Conservation (phyloP, 371 early-diverging fungal genomes). For the Rhizopus arrhizus region DNA sequence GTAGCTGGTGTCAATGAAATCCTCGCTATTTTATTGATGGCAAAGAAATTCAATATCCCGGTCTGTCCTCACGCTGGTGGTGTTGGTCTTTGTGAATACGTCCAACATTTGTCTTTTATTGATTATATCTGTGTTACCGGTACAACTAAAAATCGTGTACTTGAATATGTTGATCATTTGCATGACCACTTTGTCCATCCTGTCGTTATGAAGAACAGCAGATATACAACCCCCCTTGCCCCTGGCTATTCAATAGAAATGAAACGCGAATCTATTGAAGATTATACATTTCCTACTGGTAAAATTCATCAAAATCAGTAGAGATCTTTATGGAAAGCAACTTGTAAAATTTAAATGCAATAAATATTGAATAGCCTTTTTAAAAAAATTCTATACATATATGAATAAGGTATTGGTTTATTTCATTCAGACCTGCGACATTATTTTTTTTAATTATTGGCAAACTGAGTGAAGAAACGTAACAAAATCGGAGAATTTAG, state of each 20-base stretch:
- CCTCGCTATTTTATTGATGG: slow-evolving; percentile 54
- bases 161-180: slow-evolving; percentile 56
- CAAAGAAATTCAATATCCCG: slow-evolving; percentile 53
- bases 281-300: slow-evolving; percentile 51
- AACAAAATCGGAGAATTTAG: too few species aligned
- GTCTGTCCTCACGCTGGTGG: slow-evolving; percentile 57
- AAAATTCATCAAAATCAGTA: slow-evolving; percentile 27
- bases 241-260: slow-evolving; percentile 55
- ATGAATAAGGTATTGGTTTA: too few species aligned
- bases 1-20: slow-evolving; percentile 56
- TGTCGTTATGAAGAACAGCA: slow-evolving; percentile 47
- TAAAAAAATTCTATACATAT: too few species aligned
- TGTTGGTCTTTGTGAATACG: slow-evolving; percentile 54
- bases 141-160: slow-evolving; percentile 45
- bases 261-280: slow-evolving; percentile 53
- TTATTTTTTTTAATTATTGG: too few species aligned
- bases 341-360: background rate
- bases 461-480: too few species aligned
- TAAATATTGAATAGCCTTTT: too few species aligned
- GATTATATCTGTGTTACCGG: slow-evolving; percentile 55
- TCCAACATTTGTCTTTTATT: slow-evolving; percentile 54
- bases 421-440: too few species aligned
- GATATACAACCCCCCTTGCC: slow-evolving; percentile 41
- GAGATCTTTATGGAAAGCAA: background rate
- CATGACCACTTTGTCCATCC: slow-evolving; percentile 56